Evolutionary conservation across 225 moss, liverwort and hornwort species (phyloP).

Genomic region (Takakia lepidozioides): DNA sequence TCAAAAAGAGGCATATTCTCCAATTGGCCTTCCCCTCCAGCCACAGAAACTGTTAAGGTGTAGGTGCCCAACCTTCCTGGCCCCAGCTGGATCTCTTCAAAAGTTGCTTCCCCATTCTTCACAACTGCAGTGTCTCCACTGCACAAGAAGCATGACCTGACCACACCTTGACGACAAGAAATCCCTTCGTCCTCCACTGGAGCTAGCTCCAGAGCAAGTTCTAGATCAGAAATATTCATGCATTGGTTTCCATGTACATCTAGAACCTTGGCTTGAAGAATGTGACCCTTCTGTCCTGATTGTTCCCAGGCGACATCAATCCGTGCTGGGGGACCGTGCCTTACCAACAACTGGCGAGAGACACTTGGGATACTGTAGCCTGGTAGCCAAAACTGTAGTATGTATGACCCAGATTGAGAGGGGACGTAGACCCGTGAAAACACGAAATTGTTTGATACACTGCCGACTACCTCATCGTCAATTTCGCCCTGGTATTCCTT

Average conservation of each 20-base stretch:
- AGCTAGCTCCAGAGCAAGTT: slow-evolving; percentile 15
- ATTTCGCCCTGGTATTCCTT: slow-evolving; percentile 15
- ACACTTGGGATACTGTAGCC: slow-evolving; percentile 12
- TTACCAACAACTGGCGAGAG: slow-evolving; percentile 23
- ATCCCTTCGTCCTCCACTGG: background rate
- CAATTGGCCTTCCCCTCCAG: slow-evolving; percentile 19
- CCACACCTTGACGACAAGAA: background rate
- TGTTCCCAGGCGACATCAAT: slow-evolving; percentile 21
- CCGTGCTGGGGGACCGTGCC: slow-evolving; percentile 22
- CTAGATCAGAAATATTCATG: slow-evolving; percentile 14
- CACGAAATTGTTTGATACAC: slow-evolving; percentile 8
- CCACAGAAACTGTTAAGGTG: slow-evolving; percentile 13
- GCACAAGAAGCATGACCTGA: slow-evolving; percentile 7
- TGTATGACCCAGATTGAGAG: slow-evolving; percentile 35
- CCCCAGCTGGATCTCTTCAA: slow-evolving; percentile 13
- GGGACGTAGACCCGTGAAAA: slow-evolving; percentile 31
- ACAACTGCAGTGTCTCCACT: slow-evolving; percentile 11
- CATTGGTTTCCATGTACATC: slow-evolving; percentile 45
- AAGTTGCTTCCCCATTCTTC: slow-evolving; percentile 16
- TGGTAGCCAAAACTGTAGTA: slow-evolving; percentile 26
- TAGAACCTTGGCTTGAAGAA: slow-evolving; percentile 26
- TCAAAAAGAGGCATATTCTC: slow-evolving; percentile 7
- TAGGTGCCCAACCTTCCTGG: slow-evolving; percentile 20
- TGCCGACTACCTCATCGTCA: slow-evolving; percentile 1
- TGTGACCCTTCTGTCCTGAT: slow-evolving; percentile 13